Percentiles rank a stretch among this genome's conserved stretches.
phyloP scores from a whole-genome alignment of 2,329 filamentous ascomycete species.

The Endothia cerciana region DNA sequence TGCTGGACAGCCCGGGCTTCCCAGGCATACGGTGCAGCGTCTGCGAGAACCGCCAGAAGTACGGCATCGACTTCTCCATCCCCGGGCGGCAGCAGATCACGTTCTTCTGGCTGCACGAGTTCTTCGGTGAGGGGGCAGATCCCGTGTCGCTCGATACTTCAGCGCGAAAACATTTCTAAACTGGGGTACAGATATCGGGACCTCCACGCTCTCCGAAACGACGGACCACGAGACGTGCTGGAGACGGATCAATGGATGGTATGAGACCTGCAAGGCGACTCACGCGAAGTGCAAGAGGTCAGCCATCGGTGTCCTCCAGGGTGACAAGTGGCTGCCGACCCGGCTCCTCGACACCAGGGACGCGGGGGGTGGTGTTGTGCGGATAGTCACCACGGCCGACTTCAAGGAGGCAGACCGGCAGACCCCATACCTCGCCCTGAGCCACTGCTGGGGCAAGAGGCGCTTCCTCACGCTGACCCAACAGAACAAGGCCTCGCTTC shows the following conservation, averaged over 20 bases:
- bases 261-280: background rate
- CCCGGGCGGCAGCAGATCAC: background rate
- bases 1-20: background rate
- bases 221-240: slow-evolving; percentile 9
- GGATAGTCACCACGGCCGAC: slow-evolving; percentile 1
- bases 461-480: background rate
- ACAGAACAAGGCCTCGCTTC: background rate
- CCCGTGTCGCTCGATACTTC: background rate
- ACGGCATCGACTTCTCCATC: slow-evolving; percentile 9
- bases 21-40: slow-evolving; percentile 2
- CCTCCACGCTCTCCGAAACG: background rate
- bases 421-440: slow-evolving; percentile 6
- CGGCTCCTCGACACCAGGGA: slow-evolving; percentile 5
- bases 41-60: slow-evolving; percentile 1
- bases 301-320: background rate
- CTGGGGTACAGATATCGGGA: background rate
- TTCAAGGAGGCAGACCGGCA: background rate
- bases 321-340: background rate
- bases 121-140: background rate
- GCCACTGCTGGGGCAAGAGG: slow-evolving; percentile 15
- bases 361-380: background rate
- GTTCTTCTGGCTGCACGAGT: slow-evolving; percentile 8
- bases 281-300: background rate
- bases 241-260: slow-evolving; percentile 4
- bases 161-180: background rate